These are phyloP conservation scores for Camelina laxa DNA, from an alignment of 345 rosid genomes.

Conservation along the genomic window DNA sequence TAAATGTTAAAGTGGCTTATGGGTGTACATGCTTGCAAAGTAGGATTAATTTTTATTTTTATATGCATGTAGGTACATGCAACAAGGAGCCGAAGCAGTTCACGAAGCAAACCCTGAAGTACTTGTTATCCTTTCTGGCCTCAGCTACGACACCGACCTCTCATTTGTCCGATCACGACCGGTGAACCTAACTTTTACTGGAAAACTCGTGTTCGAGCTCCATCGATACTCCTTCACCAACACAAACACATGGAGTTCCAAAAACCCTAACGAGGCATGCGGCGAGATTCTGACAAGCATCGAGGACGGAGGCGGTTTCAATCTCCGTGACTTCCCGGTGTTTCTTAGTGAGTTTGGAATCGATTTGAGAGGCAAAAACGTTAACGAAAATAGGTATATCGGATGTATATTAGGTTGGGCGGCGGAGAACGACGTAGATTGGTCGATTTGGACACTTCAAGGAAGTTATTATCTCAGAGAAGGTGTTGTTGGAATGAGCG, in stretches of 20 bases:
- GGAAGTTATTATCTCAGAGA: slow-evolving; percentile 81
- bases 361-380: slow-evolving; percentile 65
- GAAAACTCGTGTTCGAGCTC: slow-evolving; percentile 70
- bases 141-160: slow-evolving; percentile 68
- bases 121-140: slow-evolving; percentile 79
- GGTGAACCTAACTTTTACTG: slow-evolving; percentile 56
- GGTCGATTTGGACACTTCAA: slow-evolving; percentile 77
- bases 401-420: slow-evolving; percentile 66
- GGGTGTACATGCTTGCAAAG: neutral
- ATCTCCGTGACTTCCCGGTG: slow-evolving; percentile 60
- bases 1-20: neutral
- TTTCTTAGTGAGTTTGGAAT: slow-evolving; percentile 74
- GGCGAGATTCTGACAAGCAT: slow-evolving; percentile 56
- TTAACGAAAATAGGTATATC: slow-evolving; percentile 67
- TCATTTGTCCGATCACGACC: slow-evolving; percentile 58
- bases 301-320: slow-evolving; percentile 56
- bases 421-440: slow-evolving; percentile 80
- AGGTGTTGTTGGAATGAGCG: slow-evolving; percentile 63
- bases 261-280: slow-evolving; percentile 76
- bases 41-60: neutral
- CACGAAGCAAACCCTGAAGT: slow-evolving; percentile 76
- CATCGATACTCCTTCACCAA: slow-evolving; percentile 78
- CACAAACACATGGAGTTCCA: slow-evolving; percentile 65
- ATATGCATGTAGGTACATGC: slow-evolving; percentile 57
- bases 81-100: slow-evolving; percentile 83